These are phyloP conservation scores for Saprolegnia parasitica DNA, from an alignment of 352 stramenopile genomes.

Conservation along the genomic window DNA sequence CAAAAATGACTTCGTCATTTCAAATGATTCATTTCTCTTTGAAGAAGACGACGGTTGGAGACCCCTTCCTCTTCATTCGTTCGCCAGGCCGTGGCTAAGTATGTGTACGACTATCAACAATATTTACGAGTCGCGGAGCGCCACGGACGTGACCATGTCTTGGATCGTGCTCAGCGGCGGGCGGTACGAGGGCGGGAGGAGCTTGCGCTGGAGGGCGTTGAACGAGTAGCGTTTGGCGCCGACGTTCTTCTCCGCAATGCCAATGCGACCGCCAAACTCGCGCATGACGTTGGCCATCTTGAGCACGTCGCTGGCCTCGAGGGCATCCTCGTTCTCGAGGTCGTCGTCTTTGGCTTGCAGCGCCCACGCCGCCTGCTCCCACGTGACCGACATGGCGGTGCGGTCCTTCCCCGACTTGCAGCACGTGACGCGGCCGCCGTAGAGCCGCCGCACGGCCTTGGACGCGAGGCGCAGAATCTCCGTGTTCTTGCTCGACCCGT, in stretches of 20 bases:
- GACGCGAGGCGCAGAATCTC: conserved; percentile 73
- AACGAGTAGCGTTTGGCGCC: conserved; percentile 95
- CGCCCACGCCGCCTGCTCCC: conserved; percentile 84
- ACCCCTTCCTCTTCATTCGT: too few relatives aligned
- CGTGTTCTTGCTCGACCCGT: conserved; percentile 76
- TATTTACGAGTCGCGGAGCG: conserved; percentile 69
- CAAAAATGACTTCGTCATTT: too few relatives aligned
- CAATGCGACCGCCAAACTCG: conserved; percentile 89
- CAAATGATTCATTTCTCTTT: too few relatives aligned
- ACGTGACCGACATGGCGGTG: too few relatives aligned
- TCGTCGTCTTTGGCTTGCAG: not conserved
- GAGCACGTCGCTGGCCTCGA: not conserved
- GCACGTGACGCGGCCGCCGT: conserved; percentile 91
- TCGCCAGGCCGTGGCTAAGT: too few relatives aligned
- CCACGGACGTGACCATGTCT: conserved; percentile 87
- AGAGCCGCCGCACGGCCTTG: conserved; percentile 84
- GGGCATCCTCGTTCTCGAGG: not conserved
- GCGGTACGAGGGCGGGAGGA: conserved; percentile 90
- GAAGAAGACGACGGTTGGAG: too few relatives aligned
- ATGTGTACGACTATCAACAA: not conserved
- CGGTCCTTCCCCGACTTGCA: conserved; percentile 98
- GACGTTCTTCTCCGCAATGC: conserved; percentile 95
- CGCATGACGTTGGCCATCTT: conserved; percentile 75
- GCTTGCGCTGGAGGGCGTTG: conserved; percentile 94
- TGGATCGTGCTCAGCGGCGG: conserved; percentile 87